phyloP scores from a whole-genome alignment of 352 stramenopile species.

The Phytophthora melonis region DNA sequence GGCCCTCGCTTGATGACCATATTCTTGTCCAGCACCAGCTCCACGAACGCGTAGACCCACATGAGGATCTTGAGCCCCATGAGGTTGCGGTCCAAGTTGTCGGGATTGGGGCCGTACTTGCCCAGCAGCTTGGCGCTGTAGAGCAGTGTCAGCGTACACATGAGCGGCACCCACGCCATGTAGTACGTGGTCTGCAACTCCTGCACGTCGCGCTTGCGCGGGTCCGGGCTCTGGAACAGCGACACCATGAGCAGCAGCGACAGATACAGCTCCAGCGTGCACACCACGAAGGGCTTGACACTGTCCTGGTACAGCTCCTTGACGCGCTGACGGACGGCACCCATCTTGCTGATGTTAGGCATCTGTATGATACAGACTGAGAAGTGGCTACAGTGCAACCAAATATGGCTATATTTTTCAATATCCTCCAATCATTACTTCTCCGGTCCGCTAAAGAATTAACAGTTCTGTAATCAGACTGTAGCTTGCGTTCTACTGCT shows the following conservation, averaged over 20 bases:
- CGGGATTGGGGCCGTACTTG: constrained; percentile 42
- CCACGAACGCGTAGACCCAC: constrained; percentile 54
- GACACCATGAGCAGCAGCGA: constrained; percentile 62
- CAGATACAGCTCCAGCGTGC: constrained; percentile 59
- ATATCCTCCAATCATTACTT: too few relatives aligned
- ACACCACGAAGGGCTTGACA: constrained; percentile 61
- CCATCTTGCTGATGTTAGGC: constrained; percentile 10
- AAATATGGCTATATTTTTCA: neutral
- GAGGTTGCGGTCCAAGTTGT: constrained; percentile 66
- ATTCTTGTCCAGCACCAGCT: constrained; percentile 59
- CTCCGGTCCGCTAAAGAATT: too few relatives aligned
- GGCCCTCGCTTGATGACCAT: constrained; percentile 64
- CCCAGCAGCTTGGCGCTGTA: constrained; percentile 50
- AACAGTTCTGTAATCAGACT: too few relatives aligned
- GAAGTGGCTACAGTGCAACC: constrained; percentile 2
- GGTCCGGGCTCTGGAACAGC: constrained; percentile 60
- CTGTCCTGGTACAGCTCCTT: constrained; percentile 30
- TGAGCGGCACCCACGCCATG: constrained; percentile 59
- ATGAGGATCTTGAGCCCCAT: constrained; percentile 58
- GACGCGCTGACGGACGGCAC: constrained; percentile 11
- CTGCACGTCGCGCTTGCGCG: constrained; percentile 46
- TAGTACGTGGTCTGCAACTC: constrained; percentile 62
- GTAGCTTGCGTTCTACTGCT: too few relatives aligned
- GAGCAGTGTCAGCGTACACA: constrained; percentile 45
- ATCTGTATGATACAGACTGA: neutral